A percentile compares a stretch with the other conserved stretches of the same genome.
Conservation (phyloP, 108 stramenopile species). For the Nannochloropsis oceanica region DNA sequence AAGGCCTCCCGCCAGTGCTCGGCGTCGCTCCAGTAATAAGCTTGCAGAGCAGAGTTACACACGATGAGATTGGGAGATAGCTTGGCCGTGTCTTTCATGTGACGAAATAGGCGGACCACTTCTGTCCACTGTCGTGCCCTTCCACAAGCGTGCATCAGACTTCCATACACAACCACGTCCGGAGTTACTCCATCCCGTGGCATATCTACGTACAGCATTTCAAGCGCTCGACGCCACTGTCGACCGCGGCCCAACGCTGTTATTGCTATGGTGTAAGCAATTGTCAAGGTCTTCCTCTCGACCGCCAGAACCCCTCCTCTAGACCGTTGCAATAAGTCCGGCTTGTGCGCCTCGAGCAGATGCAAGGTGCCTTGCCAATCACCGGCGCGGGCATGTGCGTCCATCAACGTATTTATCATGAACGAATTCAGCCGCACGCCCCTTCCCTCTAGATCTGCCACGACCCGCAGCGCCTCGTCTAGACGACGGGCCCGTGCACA, state of each 20-base stretch:
- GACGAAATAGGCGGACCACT: background rate
- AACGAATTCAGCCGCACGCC: background rate
- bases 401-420: background rate
- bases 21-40: background rate
- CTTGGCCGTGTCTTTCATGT: background rate
- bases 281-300: background rate
- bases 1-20: background rate
- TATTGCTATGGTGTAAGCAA: background rate
- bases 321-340: background rate
- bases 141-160: background rate
- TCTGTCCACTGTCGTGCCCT: background rate
- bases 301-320: background rate
- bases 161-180: background rate
- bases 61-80: background rate
- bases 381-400: background rate
- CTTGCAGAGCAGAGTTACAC: background rate
- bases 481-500: background rate
- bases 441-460: background rate
- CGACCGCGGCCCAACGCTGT: background rate
- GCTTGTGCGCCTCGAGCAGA: background rate
- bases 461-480: background rate
- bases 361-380: background rate
- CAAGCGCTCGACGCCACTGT: background rate
- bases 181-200: background rate
- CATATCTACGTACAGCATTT: background rate